Evolutionary conservation across 192 early-diverging fungal species (phyloP), one percentile per base, ranked within the genome.

Genomic region (Pilaira anomala): DNA sequence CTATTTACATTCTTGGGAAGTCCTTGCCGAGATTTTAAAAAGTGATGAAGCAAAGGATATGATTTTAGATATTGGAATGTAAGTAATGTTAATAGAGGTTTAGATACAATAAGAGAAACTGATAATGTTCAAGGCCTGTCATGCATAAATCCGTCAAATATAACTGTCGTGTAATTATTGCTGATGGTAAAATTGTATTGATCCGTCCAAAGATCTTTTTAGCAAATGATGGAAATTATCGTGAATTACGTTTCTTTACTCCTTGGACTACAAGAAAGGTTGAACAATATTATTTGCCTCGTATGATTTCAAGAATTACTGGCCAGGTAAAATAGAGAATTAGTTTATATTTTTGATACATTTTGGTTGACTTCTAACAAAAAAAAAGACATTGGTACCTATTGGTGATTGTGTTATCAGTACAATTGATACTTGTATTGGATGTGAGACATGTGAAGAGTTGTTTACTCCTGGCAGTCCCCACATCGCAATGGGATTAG

Each of bases 151-250:
- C 87, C 68, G 83, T 90, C 30, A 91, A 91, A 54, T 99, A 98
- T 83, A 99, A 99, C 79, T 98, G 96, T 75, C 90, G 95, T n/a
- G 80, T 99, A 16, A 73, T 98, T 19, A 80, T 96, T 30, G 77
- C 84, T 25, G 82, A 97, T 72, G 78, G 84, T 1, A 79, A 84
- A 62, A 92, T 99, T 54, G 78, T 97, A 13, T 71, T 99, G 69
- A 98, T 99, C 48, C 86, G 97, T 2, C 97, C 97, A n/a, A 99
- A 99, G 67, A 82, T 96, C 77, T 88, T 81, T 62, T 63, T 99
- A 68, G 97, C 97, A 18, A 97, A 98, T 66, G 96, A 98, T 69
- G 96, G 96, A 18, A 98, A 98, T 71, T 99, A 99, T 76, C 89
- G 96, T 29, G 97, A 99, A 73, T 60, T 88, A 76, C 78, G 97